Percentiles rank a stretch among this genome's conserved stretches.
These are phyloP conservation scores for Heliosperma pusillum DNA, from an alignment of 148 eudicot genomes.

Conservation along the genomic window DNA sequence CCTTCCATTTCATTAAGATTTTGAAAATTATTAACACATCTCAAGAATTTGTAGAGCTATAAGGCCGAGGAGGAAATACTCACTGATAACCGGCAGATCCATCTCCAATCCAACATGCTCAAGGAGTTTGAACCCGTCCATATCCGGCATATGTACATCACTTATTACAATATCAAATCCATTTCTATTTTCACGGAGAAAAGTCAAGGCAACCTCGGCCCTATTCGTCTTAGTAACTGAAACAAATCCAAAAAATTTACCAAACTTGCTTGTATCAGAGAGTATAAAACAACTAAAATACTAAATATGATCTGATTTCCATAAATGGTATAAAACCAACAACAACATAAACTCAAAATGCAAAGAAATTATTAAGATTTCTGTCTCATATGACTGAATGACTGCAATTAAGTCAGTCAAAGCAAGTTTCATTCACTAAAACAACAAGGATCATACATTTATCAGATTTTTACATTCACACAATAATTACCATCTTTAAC, in stretches of 20 bases:
- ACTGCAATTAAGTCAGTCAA: constrained; percentile 27
- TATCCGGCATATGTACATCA: constrained; percentile 96
- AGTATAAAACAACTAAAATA: not conserved
- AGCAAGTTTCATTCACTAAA: not conserved
- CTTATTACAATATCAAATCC: constrained; percentile 82
- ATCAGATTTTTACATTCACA: too few relatives aligned
- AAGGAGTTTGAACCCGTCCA: constrained; percentile 94
- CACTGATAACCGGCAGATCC: constrained; percentile 93
- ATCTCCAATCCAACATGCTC: constrained; percentile 87
- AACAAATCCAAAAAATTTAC: constrained; percentile 15
- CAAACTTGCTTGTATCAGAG: constrained; percentile 3
- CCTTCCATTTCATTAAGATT: too few relatives aligned
- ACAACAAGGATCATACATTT: not conserved
- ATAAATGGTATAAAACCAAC: constrained; percentile 3
- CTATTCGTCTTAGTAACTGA: constrained; percentile 82
- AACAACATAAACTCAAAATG: not conserved
- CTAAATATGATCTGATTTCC: constrained; percentile 7
- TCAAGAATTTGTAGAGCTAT: not conserved
- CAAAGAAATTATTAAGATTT: not conserved
- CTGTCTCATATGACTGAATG: not conserved
- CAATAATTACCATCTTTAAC: too few relatives aligned
- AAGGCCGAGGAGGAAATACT: constrained; percentile 23
- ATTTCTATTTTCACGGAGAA: constrained; percentile 57
- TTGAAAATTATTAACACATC: too few relatives aligned
- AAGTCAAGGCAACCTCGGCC: constrained; percentile 60